A percentile compares a stretch with the other conserved stretches of the same genome.
Evolutionary conservation across 2,329 filamentous ascomycete genomes (phyloP).

Genomic region (Colletotrichum musicola): DNA sequence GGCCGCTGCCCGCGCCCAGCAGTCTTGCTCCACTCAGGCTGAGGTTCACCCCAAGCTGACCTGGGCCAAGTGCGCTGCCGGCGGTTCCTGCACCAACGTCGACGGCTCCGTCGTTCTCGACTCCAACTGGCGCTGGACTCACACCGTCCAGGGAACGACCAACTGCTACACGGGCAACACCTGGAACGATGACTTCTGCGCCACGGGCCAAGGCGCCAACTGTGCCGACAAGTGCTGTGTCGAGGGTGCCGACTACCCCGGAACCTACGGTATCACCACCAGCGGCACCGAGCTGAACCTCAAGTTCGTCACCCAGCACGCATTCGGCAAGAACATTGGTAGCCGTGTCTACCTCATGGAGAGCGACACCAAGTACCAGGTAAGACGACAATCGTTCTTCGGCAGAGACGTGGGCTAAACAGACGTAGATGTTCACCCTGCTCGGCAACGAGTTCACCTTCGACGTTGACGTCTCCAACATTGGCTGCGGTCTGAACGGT

Average conservation of each 20-base stretch:
- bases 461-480: conserved; percentile 76
- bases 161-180: conserved; percentile 70
- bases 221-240: conserved; percentile 65
- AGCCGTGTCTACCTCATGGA: conserved; percentile 75
- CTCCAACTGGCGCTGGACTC: conserved; percentile 73
- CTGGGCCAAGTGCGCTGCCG: conserved; percentile 65
- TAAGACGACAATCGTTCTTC: conserved; percentile 58
- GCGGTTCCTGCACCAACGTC: conserved; percentile 63
- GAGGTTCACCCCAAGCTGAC: conserved; percentile 67
- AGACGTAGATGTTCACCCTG: conserved; percentile 69
- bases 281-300: conserved; percentile 65
- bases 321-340: conserved; percentile 61
- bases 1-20: conserved; percentile 61
- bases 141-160: conserved; percentile 57
- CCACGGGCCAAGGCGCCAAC: conserved; percentile 52
- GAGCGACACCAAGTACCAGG: conserved; percentile 71
- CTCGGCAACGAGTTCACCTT: conserved; percentile 79
- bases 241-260: conserved; percentile 65
- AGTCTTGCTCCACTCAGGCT: conserved; percentile 59
- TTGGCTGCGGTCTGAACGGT: conserved; percentile 79
- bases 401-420: conserved; percentile 43
- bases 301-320: conserved; percentile 68
- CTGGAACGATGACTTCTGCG: conserved; percentile 54
- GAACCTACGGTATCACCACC: conserved; percentile 67
- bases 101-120: conserved; percentile 67